Conservation (phyloP, 805 yeast species). For the Saturnispora besseyi region DNA sequence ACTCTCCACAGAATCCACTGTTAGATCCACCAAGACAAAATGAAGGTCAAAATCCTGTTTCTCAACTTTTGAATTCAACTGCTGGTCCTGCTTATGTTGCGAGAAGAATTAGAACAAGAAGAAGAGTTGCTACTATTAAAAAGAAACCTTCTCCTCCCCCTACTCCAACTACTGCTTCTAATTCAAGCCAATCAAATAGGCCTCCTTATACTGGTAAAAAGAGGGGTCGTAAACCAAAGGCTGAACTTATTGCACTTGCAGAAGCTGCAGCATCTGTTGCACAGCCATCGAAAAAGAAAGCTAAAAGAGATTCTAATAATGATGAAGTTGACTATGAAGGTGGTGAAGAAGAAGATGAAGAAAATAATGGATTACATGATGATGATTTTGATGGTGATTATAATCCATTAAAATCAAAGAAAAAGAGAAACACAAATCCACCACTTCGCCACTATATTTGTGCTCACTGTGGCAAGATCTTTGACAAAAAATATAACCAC, state of each 20-base stretch:
- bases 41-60: slow-evolving; percentile 6
- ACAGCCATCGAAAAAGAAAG: neutral
- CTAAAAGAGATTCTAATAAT: neutral
- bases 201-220: slow-evolving; percentile 8
- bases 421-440: neutral
- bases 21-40: slow-evolving; percentile 7
- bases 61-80: slow-evolving; percentile 4
- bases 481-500: slow-evolving; percentile 13
- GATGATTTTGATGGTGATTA: slow-evolving; percentile 5
- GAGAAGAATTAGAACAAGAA: slow-evolving; percentile 7
- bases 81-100: slow-evolving; percentile 8
- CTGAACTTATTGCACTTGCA: slow-evolving; percentile 7
- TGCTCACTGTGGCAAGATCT: slow-evolving; percentile 13
- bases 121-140: slow-evolving; percentile 6
- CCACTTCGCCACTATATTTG: slow-evolving; percentile 8
- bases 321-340: neutral
- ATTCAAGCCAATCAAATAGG: neutral
- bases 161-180: neutral
- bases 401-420: neutral
- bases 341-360: neutral
- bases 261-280: slow-evolving; percentile 7
- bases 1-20: slow-evolving; percentile 7
- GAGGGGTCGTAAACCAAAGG: slow-evolving; percentile 9
- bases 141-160: slow-evolving; percentile 5
- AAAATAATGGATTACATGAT: neutral